Base-by-base conservation (phyloP, 2,329 filamentous ascomycete genomes). In the Aphanocladium album region DNA sequence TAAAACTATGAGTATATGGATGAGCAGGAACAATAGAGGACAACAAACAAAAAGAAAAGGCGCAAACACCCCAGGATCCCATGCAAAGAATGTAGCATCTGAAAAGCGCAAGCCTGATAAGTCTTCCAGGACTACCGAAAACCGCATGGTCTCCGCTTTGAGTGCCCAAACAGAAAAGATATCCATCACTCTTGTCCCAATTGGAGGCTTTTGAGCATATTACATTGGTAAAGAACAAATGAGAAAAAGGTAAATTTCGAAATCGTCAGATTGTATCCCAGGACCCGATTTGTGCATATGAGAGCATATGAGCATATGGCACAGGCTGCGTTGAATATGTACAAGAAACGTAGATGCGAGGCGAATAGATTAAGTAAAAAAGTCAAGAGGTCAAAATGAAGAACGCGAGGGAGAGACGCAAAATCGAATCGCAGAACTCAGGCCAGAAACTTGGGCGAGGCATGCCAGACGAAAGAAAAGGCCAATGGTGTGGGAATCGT, bases 261-360 rank as follows among this genome's bases (percentile, higher is more conserved):
- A 55, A 53, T 30, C 57, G 46, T 51, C 56, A 49, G 19, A 60
- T 39, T 53, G 41, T 60, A 60, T 60, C 43, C 50, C 57, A 55
- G 50, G 33, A 30, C 50, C 25, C 41, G 43, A 54, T 25, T 33
- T 47, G 56, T 37, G 53, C 41, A 23, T n/a, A n/a, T n/a, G n/a
- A n/a, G n/a, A n/a, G n/a, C n/a, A n/a, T n/a, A n/a, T n/a, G n/a
- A n/a, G n/a, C 14, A 50, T n/a, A 39, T 27, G 46, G 23, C n/a
- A 21, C 23, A 30, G 37, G 11, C 46, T 58, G n/a, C 45, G 21
- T 47, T 27, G 43, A 60, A 54, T 60, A 54, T 60, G 57, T 54
- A 60, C 57, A 60, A 60, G 57, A 55, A 60, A 51, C 46, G 25
- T 41, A 58, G 11, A 58, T 58, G 46, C 23, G 46, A 50, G 46